A percentile compares a stretch with the other conserved stretches of the same genome.
Evolutionary conservation across 1,284 basidiomycete species (phyloP).

Genomic region (Ganoderma lucidum): DNA sequence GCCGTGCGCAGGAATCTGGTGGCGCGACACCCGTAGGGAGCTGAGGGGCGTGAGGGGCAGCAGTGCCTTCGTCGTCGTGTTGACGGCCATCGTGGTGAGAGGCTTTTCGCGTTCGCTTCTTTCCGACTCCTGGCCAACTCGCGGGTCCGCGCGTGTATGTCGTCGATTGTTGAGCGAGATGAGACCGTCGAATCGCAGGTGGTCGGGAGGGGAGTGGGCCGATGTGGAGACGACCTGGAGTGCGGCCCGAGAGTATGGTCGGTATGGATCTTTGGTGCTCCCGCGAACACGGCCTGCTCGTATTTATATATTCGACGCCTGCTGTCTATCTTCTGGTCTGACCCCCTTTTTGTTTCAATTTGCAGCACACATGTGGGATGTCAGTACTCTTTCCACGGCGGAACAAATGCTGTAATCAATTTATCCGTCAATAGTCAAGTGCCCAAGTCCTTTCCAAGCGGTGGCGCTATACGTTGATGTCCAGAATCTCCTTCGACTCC

Average conservation of each 20-base stretch:
- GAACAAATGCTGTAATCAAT: conserved; percentile 21
- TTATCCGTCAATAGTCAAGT: conserved; percentile 15
- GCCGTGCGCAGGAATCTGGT: conserved; percentile 37
- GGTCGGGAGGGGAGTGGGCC: neutral
- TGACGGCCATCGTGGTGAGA: conserved; percentile 5
- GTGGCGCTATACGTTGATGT: neutral
- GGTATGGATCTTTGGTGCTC: neutral
- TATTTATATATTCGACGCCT: conserved; percentile 9
- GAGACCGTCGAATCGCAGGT: neutral
- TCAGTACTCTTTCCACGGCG: conserved; percentile 7
- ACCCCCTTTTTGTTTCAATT: conserved; percentile 6
- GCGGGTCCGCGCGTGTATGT: neutral
- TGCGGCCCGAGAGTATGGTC: neutral
- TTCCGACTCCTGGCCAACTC: neutral
- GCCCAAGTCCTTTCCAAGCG: conserved; percentile 1
- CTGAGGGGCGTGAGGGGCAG: conserved; percentile 35
- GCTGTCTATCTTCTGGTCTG: neutral
- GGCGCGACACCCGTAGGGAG: conserved; percentile 33
- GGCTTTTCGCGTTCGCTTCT: neutral
- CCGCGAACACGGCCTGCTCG: neutral
- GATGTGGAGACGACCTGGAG: neutral
- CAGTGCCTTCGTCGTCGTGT: conserved; percentile 20
- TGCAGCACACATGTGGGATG: neutral
- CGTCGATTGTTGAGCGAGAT: neutral
- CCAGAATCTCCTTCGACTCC: neutral